phyloP scores from a whole-genome alignment of 441 rosid genomes.

The Metrosideros polymorpha region DNA sequence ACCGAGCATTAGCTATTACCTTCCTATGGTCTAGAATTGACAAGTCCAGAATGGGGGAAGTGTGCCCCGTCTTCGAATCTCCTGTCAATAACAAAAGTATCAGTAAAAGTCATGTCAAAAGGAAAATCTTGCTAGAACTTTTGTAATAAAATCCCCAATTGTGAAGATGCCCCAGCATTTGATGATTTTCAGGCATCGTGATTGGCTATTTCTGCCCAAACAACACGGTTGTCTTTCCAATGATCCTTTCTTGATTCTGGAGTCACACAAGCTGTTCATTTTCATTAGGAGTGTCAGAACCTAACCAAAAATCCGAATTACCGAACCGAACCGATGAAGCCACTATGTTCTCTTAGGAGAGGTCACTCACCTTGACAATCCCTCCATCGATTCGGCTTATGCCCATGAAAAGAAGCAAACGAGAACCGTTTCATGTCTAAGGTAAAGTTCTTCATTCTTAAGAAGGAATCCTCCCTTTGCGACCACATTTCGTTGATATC shows the following conservation, averaged over 20 bases:
- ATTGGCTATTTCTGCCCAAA: neutral
- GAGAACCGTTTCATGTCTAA: neutral
- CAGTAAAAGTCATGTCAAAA: neutral
- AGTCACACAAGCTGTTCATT: neutral
- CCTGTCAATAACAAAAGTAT: neutral
- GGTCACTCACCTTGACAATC: neutral
- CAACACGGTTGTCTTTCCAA: neutral
- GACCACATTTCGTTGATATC: neutral
- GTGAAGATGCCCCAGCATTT: neutral
- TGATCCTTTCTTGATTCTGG: neutral
- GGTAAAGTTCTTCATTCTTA: neutral
- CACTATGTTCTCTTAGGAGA: neutral
- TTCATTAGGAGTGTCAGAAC: too few species aligned
- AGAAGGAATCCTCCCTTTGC: neutral
- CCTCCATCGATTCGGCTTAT: neutral
- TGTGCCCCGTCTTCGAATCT: neutral
- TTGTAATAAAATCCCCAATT: neutral
- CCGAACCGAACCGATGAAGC: too few species aligned
- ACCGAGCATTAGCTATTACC: neutral
- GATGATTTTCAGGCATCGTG: neutral
- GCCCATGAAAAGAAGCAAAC: neutral
- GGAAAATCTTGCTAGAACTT: neutral
- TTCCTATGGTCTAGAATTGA: neutral
- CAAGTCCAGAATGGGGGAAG: neutral
- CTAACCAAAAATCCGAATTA: too few species aligned